Conservation (phyloP, 164 flowering plant genomes). For the Vitis amurensis region DNA sequence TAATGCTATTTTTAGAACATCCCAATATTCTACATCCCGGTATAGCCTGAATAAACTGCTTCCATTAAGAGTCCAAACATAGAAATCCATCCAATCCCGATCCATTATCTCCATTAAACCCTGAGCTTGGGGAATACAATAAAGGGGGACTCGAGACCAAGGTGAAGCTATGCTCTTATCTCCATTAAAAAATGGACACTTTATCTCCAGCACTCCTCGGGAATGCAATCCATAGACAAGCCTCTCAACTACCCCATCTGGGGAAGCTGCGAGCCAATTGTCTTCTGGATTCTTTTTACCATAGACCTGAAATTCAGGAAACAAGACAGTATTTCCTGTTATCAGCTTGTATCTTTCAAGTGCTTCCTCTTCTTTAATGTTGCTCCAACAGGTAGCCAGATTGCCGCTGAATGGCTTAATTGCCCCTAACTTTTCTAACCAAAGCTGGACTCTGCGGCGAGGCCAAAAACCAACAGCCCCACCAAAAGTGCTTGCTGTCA, state of each 20-base stretch:
- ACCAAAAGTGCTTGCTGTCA: slow-evolving; percentile 71
- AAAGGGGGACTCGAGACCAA: not conserved
- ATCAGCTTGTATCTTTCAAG: slow-evolving; percentile 56
- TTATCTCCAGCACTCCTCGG: slow-evolving; percentile 2
- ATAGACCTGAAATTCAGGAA: slow-evolving; percentile 51
- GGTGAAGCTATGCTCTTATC: slow-evolving; percentile 9
- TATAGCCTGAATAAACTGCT: too few relatives aligned
- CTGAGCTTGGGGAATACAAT: too few relatives aligned
- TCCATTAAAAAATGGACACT: slow-evolving; percentile 5
- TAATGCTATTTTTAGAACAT: too few relatives aligned
- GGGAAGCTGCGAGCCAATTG: slow-evolving; percentile 69
- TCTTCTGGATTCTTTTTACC: slow-evolving; percentile 33
- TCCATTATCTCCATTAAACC: too few relatives aligned
- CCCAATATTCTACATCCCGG: slow-evolving; percentile 6
- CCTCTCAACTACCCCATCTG: slow-evolving; percentile 47
- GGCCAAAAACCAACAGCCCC: slow-evolving; percentile 68
- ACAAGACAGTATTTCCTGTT: slow-evolving; percentile 45
- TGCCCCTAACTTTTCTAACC: slow-evolving; percentile 69
- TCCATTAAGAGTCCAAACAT: too few relatives aligned
- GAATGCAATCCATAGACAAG: too few relatives aligned
- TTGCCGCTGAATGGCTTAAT: slow-evolving; percentile 54
- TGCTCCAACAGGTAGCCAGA: slow-evolving; percentile 57
- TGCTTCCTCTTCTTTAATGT: slow-evolving; percentile 63
- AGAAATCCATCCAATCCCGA: not conserved
- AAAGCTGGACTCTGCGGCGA: slow-evolving; percentile 53